phyloP scores from a whole-genome alignment of 805 yeast genomes.

The Saturnispora galanensis region DNA sequence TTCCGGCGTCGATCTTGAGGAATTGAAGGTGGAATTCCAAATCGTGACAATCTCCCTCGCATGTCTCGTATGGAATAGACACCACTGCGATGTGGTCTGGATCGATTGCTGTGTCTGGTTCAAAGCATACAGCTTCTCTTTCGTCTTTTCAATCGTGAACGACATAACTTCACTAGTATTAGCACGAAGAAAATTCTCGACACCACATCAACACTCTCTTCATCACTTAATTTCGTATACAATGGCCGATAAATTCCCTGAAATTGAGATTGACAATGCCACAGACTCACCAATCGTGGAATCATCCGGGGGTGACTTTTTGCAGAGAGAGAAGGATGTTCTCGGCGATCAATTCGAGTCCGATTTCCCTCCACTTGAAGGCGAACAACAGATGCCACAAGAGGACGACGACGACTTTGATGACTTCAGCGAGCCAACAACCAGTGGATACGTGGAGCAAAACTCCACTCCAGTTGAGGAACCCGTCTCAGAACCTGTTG shows the following conservation, averaged over 20 bases:
- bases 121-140: conserved; percentile 36
- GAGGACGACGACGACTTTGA: conserved; percentile 39
- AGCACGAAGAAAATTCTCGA: background rate
- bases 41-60: conserved; percentile 35
- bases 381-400: conserved; percentile 30
- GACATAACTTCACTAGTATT: conserved; percentile 30
- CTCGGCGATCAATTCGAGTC: conserved; percentile 66
- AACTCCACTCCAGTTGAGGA: background rate
- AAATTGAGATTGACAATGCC: conserved; percentile 34
- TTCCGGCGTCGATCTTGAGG: conserved; percentile 27
- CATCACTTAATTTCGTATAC: conserved; percentile 1
- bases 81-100: conserved; percentile 66
- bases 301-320: conserved; percentile 37
- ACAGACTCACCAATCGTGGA: conserved; percentile 26
- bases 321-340: conserved; percentile 57
- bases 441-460: conserved; percentile 8
- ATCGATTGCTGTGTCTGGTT: conserved; percentile 64
- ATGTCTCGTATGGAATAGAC: conserved; percentile 53
- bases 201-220: background rate
- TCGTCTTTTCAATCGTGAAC: conserved; percentile 40
- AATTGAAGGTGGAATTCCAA: conserved; percentile 10
- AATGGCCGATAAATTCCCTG: conserved; percentile 76
- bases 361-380: conserved; percentile 36
- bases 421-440: conserved; percentile 34
- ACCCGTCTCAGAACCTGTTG: conserved; percentile 14